These are phyloP conservation scores for Onygena corvina DNA, from an alignment of 2,329 filamentous ascomycete genomes.

Conservation along the genomic window DNA sequence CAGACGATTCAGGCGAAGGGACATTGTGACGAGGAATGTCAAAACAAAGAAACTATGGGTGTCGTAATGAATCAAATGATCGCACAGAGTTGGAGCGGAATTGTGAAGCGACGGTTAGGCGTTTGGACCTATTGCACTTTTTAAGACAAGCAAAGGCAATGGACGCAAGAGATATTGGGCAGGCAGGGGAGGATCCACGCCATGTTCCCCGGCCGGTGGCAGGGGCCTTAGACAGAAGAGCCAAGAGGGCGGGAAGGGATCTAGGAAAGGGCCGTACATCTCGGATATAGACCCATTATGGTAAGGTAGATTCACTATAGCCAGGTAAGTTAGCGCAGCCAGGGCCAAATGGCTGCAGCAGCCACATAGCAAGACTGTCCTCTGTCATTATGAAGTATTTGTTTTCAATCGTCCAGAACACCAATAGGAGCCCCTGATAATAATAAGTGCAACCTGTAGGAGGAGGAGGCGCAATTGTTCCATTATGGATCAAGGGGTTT, in stretches of 20 bases:
- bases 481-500: not conserved
- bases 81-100: not conserved
- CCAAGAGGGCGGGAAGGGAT: not conserved
- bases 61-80: not conserved
- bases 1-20: not conserved
- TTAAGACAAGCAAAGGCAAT: not conserved
- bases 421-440: too few species aligned
- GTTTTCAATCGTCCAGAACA: too few species aligned
- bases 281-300: not conserved
- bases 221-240: slow-evolving; percentile 1
- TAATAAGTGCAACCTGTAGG: too few species aligned
- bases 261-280: not conserved
- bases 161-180: not conserved
- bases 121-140: too few species aligned
- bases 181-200: not conserved
- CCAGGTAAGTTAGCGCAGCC: too few species aligned
- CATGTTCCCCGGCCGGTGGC: slow-evolving; percentile 3
- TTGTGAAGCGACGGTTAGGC: not conserved
- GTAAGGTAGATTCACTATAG: too few species aligned
- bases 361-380: too few species aligned
- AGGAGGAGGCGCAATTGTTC: not conserved
- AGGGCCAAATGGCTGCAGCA: too few species aligned
- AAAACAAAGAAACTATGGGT: too few species aligned
- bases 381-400: too few species aligned
- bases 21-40: not conserved